These are phyloP conservation scores for Hemerocallis citrina DNA, from an alignment of 106 monocot species.

Conservation along the genomic window DNA sequence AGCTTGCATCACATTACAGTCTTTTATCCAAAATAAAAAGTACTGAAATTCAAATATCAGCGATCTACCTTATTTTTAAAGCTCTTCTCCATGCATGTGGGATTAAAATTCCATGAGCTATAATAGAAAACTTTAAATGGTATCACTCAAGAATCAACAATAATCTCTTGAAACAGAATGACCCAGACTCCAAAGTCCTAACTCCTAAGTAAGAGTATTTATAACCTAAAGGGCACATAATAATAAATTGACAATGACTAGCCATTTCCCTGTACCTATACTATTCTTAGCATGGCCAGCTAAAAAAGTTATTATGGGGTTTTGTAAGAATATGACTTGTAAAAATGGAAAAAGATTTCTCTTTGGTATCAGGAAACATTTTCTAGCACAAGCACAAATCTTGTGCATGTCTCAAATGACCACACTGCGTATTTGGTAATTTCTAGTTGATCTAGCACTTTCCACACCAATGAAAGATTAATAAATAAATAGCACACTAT, in stretches of 20 bases:
- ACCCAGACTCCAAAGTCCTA: background rate
- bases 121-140: background rate
- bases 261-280: too few relatives aligned
- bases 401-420: background rate
- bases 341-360: background rate
- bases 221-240: too few relatives aligned
- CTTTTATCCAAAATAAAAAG: too few relatives aligned
- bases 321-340: too few relatives aligned
- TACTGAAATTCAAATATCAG: too few relatives aligned
- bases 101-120: background rate
- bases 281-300: too few relatives aligned
- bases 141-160: background rate
- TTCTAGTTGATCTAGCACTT: background rate
- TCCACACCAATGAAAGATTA: background rate
- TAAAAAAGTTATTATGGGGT: too few relatives aligned
- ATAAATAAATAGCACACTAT: background rate
- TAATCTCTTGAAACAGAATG: background rate
- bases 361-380: background rate
- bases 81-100: too few relatives aligned
- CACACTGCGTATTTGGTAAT: background rate
- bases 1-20: too few relatives aligned
- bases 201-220: too few relatives aligned
- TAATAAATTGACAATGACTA: too few relatives aligned
- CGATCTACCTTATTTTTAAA: too few relatives aligned
- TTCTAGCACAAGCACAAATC: background rate